These are phyloP conservation scores for Suillus variegatus DNA, from an alignment of 768 basidiomycete genomes.

Conservation along the genomic window DNA sequence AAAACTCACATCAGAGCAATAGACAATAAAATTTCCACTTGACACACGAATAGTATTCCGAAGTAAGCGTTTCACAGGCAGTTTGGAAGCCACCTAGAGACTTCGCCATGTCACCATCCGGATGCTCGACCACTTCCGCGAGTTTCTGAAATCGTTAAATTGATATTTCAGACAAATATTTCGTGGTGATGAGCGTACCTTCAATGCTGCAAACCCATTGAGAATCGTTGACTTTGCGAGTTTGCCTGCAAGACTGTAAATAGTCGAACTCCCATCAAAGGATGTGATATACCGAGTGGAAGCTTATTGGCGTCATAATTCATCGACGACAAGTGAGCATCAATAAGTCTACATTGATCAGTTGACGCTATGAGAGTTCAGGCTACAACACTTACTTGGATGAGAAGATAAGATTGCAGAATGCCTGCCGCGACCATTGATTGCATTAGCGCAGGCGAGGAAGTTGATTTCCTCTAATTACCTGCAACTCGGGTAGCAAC, in stretches of 20 bases:
- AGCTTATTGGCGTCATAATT: slow-evolving; percentile 68
- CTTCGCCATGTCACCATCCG: slow-evolving; percentile 39
- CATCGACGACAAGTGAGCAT: slow-evolving; percentile 58
- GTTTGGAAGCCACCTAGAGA: slow-evolving; percentile 36
- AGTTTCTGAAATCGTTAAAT: slow-evolving; percentile 34
- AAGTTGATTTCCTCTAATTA: slow-evolving; percentile 15
- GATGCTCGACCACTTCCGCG: slow-evolving; percentile 53
- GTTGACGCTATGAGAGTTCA: background rate
- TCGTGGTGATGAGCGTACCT: slow-evolving; percentile 33
- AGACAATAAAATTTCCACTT: background rate
- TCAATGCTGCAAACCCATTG: slow-evolving; percentile 58
- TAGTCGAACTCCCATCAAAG: background rate
- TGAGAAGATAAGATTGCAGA: slow-evolving; percentile 56
- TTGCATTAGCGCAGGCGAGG: slow-evolving; percentile 1
- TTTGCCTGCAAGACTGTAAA: slow-evolving; percentile 45
- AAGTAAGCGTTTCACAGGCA: slow-evolving; percentile 50
- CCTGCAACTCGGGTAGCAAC: slow-evolving; percentile 48
- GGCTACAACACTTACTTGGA: slow-evolving; percentile 35
- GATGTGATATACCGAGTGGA: slow-evolving; percentile 47
- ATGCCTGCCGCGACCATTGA: slow-evolving; percentile 27
- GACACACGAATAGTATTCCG: slow-evolving; percentile 58
- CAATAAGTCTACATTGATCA: slow-evolving; percentile 42
- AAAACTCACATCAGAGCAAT: background rate
- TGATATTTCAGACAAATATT: background rate
- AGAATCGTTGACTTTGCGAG: slow-evolving; percentile 61